Base-by-base conservation (phyloP, 495 filamentous ascomycete genomes). In the Lasiosphaeriaceae sp. region DNA sequence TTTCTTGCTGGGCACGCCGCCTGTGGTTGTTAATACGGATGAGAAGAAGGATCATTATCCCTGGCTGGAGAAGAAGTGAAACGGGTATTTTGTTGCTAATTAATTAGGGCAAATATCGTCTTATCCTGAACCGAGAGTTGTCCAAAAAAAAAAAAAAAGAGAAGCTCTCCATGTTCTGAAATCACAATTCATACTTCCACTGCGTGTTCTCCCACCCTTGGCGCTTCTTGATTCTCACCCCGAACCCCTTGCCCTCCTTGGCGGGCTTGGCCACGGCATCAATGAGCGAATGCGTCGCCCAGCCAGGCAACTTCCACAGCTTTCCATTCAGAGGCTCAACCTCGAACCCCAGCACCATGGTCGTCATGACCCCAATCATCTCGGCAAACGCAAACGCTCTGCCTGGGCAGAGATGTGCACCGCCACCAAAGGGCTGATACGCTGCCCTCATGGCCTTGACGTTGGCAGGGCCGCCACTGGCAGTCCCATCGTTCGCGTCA, bases 1-100 rank as follows among this genome's bases (percentile, higher is more conserved):
- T 65, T 74, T 86, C 0, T 64, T 86, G 60, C 71, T 77, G 68
- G 74, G 73, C 17, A 68, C 65, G 19, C 57, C 72, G 60, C 67
- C 74, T 0, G 47, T 81, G 14, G 41, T 3, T 2, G 67, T 68
- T 3, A 63, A 77, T 26, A 69, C 63, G 82, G 82, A 41, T 83
- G 83, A 19, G 69, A 80, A 49, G 84, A 83, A 16, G 60, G 52
- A 55, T n/a, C 3, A 29, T 23, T 45, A 44, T 1, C 51, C 51
- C 2, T 53, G 51, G 51, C 20, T 16, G 20, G 17, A 44, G 26
- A 9, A 31, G 26, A 31, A 31, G 3, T 3, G 26, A 9, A 31
- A 31, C 9, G 26, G 26, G 26, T 3, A 31, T 31, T 4, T 31
- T 31, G 26, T n/a, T n/a, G n/a, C n/a, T n/a, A n/a, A n/a, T n/a